phyloP scores from a whole-genome alignment of 2,329 filamentous ascomycete species.

The Neocatenulostroma microsporum region DNA sequence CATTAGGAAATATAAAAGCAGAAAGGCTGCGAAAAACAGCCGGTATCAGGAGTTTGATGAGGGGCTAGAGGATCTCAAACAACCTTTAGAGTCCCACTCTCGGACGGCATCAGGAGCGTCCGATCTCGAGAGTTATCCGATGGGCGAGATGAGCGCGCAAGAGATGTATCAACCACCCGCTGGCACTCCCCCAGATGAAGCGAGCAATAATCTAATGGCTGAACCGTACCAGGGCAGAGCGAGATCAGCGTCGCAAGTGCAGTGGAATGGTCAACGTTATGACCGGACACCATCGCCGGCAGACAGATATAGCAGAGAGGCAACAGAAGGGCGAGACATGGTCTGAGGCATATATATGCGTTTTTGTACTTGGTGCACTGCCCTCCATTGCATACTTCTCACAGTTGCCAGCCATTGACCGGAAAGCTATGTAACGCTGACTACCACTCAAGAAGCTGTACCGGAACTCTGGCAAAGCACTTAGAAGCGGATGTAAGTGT shows the following conservation, averaged over 20 bases:
- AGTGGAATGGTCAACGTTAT: slow-evolving; percentile 2
- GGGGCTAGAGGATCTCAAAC: background rate
- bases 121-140: background rate
- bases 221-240: background rate
- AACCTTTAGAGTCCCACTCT: background rate
- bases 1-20: background rate
- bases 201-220: background rate
- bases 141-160: background rate
- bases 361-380: too few species aligned
- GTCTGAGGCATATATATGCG: too few species aligned
- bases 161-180: slow-evolving; percentile 2
- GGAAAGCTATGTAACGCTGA: too few species aligned
- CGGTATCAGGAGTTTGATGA: slow-evolving; percentile 1
- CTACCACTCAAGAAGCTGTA: too few species aligned
- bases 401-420: too few species aligned
- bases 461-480: background rate
- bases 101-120: background rate
- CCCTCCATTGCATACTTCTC: too few species aligned
- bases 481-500: background rate
- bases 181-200: slow-evolving; percentile 1
- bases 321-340: background rate
- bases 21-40: background rate
- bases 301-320: background rate
- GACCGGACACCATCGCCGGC: background rate
- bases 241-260: slow-evolving; percentile 1